Conservation (phyloP, 2,329 filamentous ascomycete genomes). For the Talaromyces pinophilus region DNA sequence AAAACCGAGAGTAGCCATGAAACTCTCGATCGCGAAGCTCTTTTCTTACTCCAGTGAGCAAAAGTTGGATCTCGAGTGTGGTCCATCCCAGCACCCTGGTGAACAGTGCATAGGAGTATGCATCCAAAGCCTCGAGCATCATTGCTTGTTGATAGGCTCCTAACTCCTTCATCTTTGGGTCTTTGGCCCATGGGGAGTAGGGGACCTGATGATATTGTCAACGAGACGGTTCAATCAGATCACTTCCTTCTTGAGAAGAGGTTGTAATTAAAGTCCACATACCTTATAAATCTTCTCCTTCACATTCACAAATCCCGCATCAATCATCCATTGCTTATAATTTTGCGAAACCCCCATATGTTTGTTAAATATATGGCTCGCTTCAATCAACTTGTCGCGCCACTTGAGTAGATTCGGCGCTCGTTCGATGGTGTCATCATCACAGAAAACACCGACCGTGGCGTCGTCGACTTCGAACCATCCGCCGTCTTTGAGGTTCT, state of each 20-base stretch:
- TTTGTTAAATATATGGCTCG: slow-evolving; percentile 13
- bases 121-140: slow-evolving; percentile 28
- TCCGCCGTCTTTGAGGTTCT: slow-evolving; percentile 32
- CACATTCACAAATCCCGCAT: slow-evolving; percentile 19
- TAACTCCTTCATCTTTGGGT: slow-evolving; percentile 51
- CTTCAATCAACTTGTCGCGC: slow-evolving; percentile 7
- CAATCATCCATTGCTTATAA: slow-evolving; percentile 16
- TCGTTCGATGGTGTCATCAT: slow-evolving; percentile 10
- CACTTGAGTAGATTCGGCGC: slow-evolving; percentile 5
- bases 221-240: not conserved
- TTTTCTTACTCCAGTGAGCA: slow-evolving; percentile 26
- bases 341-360: slow-evolving; percentile 10
- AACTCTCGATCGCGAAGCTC: not conserved
- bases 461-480: slow-evolving; percentile 34
- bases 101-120: slow-evolving; percentile 31
- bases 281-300: slow-evolving; percentile 19
- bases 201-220: slow-evolving; percentile 15
- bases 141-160: slow-evolving; percentile 33
- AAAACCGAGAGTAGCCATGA: slow-evolving; percentile 25
- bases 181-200: slow-evolving; percentile 47
- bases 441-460: slow-evolving; percentile 23
- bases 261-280: slow-evolving; percentile 31
- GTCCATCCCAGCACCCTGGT: slow-evolving; percentile 32
- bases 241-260: not conserved
- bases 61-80: slow-evolving; percentile 33